These are phyloP conservation scores for Aspergillus sp. DNA, from an alignment of 2,329 filamentous ascomycete species.

Conservation along the genomic window DNA sequence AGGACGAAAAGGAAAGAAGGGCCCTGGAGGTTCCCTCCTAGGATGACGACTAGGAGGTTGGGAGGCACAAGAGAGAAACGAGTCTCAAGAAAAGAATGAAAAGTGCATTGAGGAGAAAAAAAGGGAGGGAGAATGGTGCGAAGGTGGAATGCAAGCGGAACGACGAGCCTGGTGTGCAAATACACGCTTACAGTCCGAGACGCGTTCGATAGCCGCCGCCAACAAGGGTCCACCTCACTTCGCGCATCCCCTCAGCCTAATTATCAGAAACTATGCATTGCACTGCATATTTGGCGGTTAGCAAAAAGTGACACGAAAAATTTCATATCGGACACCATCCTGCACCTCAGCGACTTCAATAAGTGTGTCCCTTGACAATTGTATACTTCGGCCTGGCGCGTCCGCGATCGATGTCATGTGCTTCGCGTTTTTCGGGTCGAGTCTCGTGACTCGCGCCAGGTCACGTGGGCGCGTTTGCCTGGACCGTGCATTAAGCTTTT, in stretches of 20 bases:
- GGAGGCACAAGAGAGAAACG: slow-evolving; percentile 27
- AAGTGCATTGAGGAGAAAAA: slow-evolving; percentile 26
- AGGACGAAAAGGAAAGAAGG: slow-evolving; percentile 27
- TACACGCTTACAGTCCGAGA: slow-evolving; percentile 46
- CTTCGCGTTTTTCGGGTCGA: slow-evolving; percentile 27
- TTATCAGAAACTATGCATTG: slow-evolving; percentile 22
- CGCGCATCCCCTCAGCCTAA: slow-evolving; percentile 25
- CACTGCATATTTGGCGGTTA: slow-evolving; percentile 17
- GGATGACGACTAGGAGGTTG: slow-evolving; percentile 28
- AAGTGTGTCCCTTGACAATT: not conserved
- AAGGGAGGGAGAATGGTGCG: slow-evolving; percentile 32
- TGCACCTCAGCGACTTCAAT: not conserved
- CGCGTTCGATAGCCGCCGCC: slow-evolving; percentile 47
- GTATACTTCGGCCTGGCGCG: slow-evolving; percentile 19
- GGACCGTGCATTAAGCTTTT: slow-evolving; percentile 14
- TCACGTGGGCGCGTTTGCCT: slow-evolving; percentile 21
- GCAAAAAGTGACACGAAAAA: not conserved
- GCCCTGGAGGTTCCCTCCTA: slow-evolving; percentile 22
- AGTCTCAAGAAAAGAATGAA: slow-evolving; percentile 31
- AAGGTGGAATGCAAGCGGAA: slow-evolving; percentile 41
- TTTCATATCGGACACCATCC: not conserved
- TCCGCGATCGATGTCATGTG: slow-evolving; percentile 26
- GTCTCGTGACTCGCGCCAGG: slow-evolving; percentile 27
- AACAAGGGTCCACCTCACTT: slow-evolving; percentile 37
- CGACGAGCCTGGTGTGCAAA: slow-evolving; percentile 44